Evolutionary conservation across 2,329 filamentous ascomycete species (phyloP).

Genomic region (Clonostachys byssicola): DNA sequence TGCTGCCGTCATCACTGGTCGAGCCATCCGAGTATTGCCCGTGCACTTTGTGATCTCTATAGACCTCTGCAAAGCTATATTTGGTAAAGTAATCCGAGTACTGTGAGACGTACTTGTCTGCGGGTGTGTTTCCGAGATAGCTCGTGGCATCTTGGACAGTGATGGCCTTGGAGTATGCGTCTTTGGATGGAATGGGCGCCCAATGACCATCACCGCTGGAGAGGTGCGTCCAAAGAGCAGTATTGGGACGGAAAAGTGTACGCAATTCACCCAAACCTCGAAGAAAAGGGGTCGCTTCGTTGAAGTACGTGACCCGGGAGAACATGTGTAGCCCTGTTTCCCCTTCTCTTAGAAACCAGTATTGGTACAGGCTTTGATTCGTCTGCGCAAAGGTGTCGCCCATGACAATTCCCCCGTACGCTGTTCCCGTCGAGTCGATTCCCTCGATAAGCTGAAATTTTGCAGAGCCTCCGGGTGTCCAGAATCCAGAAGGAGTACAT

Average conservation of each 20-base stretch:
- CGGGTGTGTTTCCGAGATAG: constrained; percentile 41
- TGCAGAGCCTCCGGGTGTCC: constrained; percentile 21
- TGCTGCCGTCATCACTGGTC: constrained; percentile 40
- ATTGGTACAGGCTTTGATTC: constrained; percentile 29
- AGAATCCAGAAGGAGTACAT: constrained; percentile 56
- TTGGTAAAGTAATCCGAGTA: constrained; percentile 63
- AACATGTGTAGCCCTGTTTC: constrained; percentile 62
- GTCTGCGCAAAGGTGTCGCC: constrained; percentile 48
- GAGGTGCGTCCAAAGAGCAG: constrained; percentile 57
- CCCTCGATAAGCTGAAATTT: constrained; percentile 37
- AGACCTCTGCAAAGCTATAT: constrained; percentile 56
- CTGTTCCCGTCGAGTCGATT: constrained; percentile 37
- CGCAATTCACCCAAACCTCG: constrained; percentile 58
- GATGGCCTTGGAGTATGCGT: constrained; percentile 22
- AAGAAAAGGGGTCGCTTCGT: constrained; percentile 33
- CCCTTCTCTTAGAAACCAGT: constrained; percentile 59
- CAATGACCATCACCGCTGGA: constrained; percentile 50
- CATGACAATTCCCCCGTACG: constrained; percentile 56
- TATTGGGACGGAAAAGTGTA: constrained; percentile 57
- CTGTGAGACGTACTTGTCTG: constrained; percentile 50
- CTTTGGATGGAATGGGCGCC: constrained; percentile 37
- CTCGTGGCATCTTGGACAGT: constrained; percentile 61
- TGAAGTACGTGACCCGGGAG: constrained; percentile 48
- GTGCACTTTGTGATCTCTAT: constrained; percentile 54
- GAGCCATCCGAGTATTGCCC: constrained; percentile 35